Evolutionary conservation across 306 rosid species (phyloP).

Genomic region (Castanea crenata): DNA sequence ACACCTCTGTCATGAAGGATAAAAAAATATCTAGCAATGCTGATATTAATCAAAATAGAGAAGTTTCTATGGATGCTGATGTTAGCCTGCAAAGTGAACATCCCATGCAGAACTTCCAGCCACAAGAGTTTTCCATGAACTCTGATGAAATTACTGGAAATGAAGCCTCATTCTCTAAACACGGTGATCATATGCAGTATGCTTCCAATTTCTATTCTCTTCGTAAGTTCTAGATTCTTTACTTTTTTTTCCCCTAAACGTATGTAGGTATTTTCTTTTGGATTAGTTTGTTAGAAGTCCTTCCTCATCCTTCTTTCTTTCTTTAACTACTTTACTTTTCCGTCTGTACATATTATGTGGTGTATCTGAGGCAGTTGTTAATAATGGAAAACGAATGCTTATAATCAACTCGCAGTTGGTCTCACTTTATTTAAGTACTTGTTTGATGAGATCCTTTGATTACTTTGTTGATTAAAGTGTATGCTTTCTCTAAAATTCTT

Average conservation of each 20-base stretch:
- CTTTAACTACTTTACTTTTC: not conserved
- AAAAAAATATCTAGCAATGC: slow-evolving; percentile 23
- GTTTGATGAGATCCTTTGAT: not conserved
- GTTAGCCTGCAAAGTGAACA: slow-evolving; percentile 30
- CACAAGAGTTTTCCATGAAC: slow-evolving; percentile 40
- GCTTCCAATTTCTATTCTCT: slow-evolving; percentile 45
- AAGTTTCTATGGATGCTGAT: slow-evolving; percentile 33
- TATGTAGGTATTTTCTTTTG: not conserved
- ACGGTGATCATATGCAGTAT: slow-evolving; percentile 31
- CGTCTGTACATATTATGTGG: not conserved
- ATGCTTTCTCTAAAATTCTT: not conserved
- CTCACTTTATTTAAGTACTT: not conserved
- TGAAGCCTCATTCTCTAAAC: slow-evolving; percentile 24
- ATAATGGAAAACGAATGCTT: not conserved
- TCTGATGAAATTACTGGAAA: slow-evolving; percentile 48
- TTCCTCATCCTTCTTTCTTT: not conserved
- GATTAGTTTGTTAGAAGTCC: not conserved
- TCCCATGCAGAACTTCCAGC: slow-evolving; percentile 32
- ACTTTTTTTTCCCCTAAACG: not conserved
- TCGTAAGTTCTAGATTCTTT: slow-evolving; percentile 41
- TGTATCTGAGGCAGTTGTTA: not conserved
- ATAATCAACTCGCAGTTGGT: not conserved
- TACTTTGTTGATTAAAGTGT: not conserved
- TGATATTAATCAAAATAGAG: slow-evolving; percentile 16
- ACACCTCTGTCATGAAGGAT: slow-evolving; percentile 58